These are phyloP conservation scores for Fusarium nelsonii DNA, from an alignment of 2,329 filamentous ascomycete species.

Conservation along the genomic window DNA sequence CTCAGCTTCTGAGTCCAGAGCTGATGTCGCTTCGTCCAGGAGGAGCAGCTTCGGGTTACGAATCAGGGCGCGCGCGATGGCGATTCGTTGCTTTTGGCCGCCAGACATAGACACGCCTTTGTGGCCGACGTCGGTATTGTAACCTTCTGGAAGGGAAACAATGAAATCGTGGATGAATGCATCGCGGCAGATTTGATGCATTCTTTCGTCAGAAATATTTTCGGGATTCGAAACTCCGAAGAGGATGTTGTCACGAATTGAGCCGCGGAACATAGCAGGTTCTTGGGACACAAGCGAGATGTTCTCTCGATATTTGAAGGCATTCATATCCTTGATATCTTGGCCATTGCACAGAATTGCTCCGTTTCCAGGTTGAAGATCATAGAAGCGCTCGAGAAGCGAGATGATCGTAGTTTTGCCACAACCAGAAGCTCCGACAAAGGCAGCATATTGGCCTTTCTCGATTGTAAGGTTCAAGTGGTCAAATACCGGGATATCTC, in stretches of 20 bases:
- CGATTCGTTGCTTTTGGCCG: constrained; percentile 77
- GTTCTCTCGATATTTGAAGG: constrained; percentile 71
- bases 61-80: constrained; percentile 76
- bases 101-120: constrained; percentile 75
- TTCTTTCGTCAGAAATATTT: constrained; percentile 62
- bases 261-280: constrained; percentile 76
- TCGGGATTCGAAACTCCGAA: constrained; percentile 68
- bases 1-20: constrained; percentile 72
- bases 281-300: constrained; percentile 82
- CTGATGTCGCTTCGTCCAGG: constrained; percentile 78
- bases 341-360: constrained; percentile 72
- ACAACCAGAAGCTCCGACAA: constrained; percentile 77
- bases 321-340: constrained; percentile 69
- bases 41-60: constrained; percentile 73
- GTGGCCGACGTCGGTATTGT: constrained; percentile 75
- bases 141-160: constrained; percentile 73
- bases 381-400: constrained; percentile 77
- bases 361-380: constrained; percentile 66
- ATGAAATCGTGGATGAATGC: constrained; percentile 81
- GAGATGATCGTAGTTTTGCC: constrained; percentile 80
- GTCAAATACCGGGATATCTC: constrained; percentile 67
- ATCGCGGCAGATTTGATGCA: constrained; percentile 68
- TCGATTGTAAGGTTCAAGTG: constrained; percentile 73
- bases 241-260: constrained; percentile 77
- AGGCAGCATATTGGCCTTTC: constrained; percentile 76